Conservation (phyloP, 1,284 basidiomycete genomes). For the Limonomyces culmigenus region DNA sequence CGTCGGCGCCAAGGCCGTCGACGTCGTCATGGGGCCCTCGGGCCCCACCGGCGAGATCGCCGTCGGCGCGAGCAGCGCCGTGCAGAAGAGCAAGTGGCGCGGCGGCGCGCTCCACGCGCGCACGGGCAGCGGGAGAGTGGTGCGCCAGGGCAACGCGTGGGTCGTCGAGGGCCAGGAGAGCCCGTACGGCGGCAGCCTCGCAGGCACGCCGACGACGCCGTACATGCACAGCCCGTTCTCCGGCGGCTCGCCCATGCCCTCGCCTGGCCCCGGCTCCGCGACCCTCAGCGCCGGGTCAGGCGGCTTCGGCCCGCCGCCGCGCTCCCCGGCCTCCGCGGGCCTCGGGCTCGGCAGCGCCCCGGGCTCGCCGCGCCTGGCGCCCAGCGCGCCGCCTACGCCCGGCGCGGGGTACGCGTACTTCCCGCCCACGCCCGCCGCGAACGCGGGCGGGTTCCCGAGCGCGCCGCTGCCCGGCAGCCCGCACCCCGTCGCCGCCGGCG, state of each 20-base stretch:
- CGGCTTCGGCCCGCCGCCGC: neutral
- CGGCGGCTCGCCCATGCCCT: neutral
- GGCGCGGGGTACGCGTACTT: neutral
- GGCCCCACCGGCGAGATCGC: slow-evolving; percentile 39
- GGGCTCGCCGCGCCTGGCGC: neutral
- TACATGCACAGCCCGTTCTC: neutral
- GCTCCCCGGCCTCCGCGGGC: neutral
- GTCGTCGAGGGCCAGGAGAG: slow-evolving; percentile 22
- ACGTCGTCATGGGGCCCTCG: slow-evolving; percentile 49
- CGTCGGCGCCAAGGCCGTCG: slow-evolving; percentile 45
- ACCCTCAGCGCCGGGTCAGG: no score
- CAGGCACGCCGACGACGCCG: slow-evolving; percentile 18
- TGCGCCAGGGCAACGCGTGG: slow-evolving; percentile 26
- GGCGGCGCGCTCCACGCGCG: slow-evolving; percentile 28
- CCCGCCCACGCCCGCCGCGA: neutral
- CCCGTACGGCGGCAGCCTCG: slow-evolving; percentile 18
- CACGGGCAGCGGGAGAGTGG: slow-evolving; percentile 12
- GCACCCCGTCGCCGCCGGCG: no score
- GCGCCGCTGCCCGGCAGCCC: no score
- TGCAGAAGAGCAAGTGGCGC: slow-evolving; percentile 26
- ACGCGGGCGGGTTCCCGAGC: no score
- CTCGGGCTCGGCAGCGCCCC: neutral
- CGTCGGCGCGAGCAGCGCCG: slow-evolving; percentile 34
- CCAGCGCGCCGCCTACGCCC: neutral
- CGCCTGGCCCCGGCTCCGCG: no score